Evolutionary conservation across 78 protist species (phyloP).

Genomic region (Dictyostelium intermedium): DNA sequence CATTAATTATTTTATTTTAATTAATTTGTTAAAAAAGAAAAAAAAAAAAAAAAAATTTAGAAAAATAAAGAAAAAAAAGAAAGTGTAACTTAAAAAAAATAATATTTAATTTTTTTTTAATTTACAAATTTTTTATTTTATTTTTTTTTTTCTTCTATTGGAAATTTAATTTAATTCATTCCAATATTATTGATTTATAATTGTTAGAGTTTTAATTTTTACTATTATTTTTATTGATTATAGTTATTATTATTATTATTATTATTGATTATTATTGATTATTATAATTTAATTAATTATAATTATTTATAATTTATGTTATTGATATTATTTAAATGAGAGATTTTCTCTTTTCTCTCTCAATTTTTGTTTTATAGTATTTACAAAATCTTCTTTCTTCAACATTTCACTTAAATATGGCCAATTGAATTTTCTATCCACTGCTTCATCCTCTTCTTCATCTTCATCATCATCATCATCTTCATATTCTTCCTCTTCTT

Average conservation of each 20-base stretch:
- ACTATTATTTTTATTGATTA: no score
- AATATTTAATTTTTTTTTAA: no score
- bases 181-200: not conserved
- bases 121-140: no score
- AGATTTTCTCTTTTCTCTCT: not conserved
- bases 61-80: not conserved
- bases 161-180: not conserved
- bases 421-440: not conserved
- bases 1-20: not conserved
- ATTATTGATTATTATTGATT: no score
- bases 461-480: not conserved
- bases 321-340: not conserved
- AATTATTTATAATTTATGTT: not conserved
- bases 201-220: not conserved
- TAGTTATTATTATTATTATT: no score
- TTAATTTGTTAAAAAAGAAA: not conserved
- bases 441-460: not conserved
- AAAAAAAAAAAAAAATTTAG: not conserved
- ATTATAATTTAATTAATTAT: not conserved
- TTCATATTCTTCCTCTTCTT: not conserved
- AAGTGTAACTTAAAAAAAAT: not conserved
- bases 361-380: slow-evolving; percentile 12
- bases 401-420: not conserved
- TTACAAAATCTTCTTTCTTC: slow-evolving; percentile 22
- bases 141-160: not conserved